Evolutionary conservation across 495 filamentous ascomycete species (phyloP).

Genomic region (Rhypophila decipiens): DNA sequence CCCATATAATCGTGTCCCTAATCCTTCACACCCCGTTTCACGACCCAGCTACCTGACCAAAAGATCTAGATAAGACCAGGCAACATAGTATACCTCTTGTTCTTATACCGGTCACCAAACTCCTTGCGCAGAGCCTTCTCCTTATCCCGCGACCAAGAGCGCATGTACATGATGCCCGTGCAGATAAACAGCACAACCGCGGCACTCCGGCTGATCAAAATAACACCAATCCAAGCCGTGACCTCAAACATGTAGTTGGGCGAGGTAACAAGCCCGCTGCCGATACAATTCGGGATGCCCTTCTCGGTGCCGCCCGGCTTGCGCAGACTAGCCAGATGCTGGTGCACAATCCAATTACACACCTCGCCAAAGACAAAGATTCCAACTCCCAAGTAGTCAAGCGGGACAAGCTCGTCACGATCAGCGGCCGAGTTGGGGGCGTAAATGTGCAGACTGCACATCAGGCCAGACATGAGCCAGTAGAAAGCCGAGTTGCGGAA

Average conservation of each 20-base stretch:
- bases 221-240: conserved; percentile 73
- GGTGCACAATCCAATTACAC: conserved; percentile 71
- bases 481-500: conserved; percentile 90
- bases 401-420: conserved; percentile 30
- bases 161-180: conserved; percentile 69
- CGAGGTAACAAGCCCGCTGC: conserved; percentile 84
- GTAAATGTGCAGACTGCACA: conserved; percentile 83
- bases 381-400: conserved; percentile 56
- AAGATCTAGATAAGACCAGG: conserved; percentile 51
- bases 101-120: conserved; percentile 84
- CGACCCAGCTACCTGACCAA: neutral
- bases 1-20: too few relatives aligned
- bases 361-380: conserved; percentile 72
- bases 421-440: conserved; percentile 58
- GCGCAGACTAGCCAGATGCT: conserved; percentile 67
- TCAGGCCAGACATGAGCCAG: conserved; percentile 76
- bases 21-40: too few relatives aligned
- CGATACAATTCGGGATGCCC: conserved; percentile 79
- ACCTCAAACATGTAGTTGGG: conserved; percentile 97
- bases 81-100: conserved; percentile 74
- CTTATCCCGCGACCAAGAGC: conserved; percentile 83
- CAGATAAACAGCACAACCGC: conserved; percentile 65
- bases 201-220: conserved; percentile 69
- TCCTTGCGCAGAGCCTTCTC: conserved; percentile 83
- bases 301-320: conserved; percentile 74